Evolutionary conservation across 2,329 filamentous ascomycete genomes (phyloP).

Genomic region (Clarireedia paspali): DNA sequence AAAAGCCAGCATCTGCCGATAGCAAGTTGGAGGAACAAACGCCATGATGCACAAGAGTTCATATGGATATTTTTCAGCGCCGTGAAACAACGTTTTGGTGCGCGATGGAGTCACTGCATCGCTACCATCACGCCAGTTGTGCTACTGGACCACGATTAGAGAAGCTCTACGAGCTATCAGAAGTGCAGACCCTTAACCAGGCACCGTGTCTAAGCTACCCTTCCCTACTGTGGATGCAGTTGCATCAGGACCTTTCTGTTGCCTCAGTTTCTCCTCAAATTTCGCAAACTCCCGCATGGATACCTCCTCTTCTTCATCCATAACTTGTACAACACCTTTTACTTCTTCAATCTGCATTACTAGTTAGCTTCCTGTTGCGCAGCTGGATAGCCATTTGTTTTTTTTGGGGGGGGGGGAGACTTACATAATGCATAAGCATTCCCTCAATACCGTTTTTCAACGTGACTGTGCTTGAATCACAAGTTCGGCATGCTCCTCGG

Average conservation of each 20-base stretch:
- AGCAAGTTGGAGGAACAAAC: not conserved
- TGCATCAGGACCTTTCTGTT: slow-evolving; percentile 38
- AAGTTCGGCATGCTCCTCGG: slow-evolving; percentile 87
- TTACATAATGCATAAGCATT: slow-evolving; percentile 94
- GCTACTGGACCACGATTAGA: not conserved
- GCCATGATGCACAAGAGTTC: slow-evolving; percentile 12
- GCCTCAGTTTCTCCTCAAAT: slow-evolving; percentile 78
- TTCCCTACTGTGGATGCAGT: slow-evolving; percentile 21
- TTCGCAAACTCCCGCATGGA: slow-evolving; percentile 82
- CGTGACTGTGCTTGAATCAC: slow-evolving; percentile 93
- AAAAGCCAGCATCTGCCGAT: not conserved
- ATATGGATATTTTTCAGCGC: slow-evolving; percentile 17
- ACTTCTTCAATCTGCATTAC: slow-evolving; percentile 79
- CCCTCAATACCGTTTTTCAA: slow-evolving; percentile 97
- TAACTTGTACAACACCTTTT: slow-evolving; percentile 80
- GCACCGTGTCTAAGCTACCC: slow-evolving; percentile 21
- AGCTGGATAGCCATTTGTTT: not conserved
- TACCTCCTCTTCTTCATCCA: slow-evolving; percentile 89
- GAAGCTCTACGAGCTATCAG: not conserved
- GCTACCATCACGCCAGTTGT: not conserved
- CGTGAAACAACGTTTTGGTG: slow-evolving; percentile 15
- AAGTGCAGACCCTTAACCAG: slow-evolving; percentile 12
- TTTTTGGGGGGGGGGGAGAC: slow-evolving; percentile 33
- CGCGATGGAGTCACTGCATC: slow-evolving; percentile 1
- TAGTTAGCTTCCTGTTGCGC: slow-evolving; percentile 20